Percentiles rank a stretch among this genome's conserved stretches.
phyloP scores from a whole-genome alignment of 2,329 filamentous ascomycete genomes.

The Aspergillus fumigatus region DNA sequence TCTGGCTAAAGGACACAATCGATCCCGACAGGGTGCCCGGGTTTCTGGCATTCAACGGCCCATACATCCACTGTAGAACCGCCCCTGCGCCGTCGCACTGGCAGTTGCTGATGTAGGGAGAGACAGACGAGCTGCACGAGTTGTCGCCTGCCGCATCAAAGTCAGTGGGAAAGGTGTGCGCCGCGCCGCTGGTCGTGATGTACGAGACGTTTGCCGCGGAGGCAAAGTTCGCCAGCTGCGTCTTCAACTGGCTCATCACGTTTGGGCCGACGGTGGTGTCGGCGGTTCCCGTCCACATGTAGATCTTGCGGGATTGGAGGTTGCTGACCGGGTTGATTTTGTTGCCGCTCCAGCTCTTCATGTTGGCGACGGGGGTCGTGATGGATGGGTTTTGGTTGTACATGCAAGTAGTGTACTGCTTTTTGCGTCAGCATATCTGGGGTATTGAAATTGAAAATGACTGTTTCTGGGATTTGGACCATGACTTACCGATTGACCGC shows the following conservation, averaged over 20 bases:
- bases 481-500: conserved; percentile 1
- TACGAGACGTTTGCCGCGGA: conserved; percentile 7
- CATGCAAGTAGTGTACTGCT: conserved; percentile 14
- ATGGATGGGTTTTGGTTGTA: conserved; percentile 14
- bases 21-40: conserved; percentile 6
- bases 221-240: conserved; percentile 10
- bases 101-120: conserved; percentile 16
- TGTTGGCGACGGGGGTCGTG: conserved; percentile 10
- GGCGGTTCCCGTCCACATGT: conserved; percentile 10
- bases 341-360: conserved; percentile 14
- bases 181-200: conserved; percentile 12
- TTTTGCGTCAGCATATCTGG: background rate
- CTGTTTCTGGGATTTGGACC: background rate
- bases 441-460: too few relatives aligned
- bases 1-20: conserved; percentile 13
- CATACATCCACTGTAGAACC: conserved; percentile 14
- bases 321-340: conserved; percentile 9
- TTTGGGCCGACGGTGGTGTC: conserved; percentile 15
- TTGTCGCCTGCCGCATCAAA: conserved; percentile 13
- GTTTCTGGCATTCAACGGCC: conserved; percentile 7
- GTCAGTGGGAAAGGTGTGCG: conserved; percentile 16
- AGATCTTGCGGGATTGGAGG: conserved; percentile 12
- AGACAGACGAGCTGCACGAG: conserved; percentile 4
- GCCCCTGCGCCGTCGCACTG: conserved; percentile 17
- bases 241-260: conserved; percentile 14